Evolutionary conservation across 2,329 filamentous ascomycete species (phyloP).

Genomic region (Monosporascus ibericus): DNA sequence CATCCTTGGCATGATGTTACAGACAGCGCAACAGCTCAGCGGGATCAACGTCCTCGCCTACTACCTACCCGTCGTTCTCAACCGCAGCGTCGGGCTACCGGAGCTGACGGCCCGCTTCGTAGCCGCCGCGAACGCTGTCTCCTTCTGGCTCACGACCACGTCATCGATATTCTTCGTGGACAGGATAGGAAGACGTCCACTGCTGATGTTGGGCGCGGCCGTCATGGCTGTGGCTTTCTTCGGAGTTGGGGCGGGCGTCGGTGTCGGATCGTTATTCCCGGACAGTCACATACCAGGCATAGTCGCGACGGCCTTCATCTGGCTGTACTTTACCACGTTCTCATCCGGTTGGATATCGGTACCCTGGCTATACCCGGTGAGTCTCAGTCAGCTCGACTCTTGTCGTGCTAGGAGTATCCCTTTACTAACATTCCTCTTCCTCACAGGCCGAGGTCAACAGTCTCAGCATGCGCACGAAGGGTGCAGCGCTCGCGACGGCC

Average conservation of each 20-base stretch:
- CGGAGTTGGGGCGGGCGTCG: neutral
- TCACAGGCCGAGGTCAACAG: conserved; percentile 28
- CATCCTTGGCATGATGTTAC: conserved; percentile 1
- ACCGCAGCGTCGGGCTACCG: conserved; percentile 1
- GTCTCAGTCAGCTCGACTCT: neutral
- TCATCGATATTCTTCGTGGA: conserved; percentile 1
- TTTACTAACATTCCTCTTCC: conserved; percentile 2
- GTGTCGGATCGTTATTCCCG: neutral
- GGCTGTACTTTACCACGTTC: conserved; percentile 2
- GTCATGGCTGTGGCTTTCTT: neutral
- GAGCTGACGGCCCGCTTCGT: conserved; percentile 2
- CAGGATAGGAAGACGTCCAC: neutral
- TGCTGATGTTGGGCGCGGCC: conserved; percentile 1
- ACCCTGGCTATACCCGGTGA: conserved; percentile 18
- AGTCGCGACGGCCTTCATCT: conserved; percentile 2
- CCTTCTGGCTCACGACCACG: conserved; percentile 1
- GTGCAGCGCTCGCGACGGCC: conserved; percentile 26
- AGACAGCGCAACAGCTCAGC: conserved; percentile 1
- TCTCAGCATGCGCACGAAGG: conserved; percentile 28
- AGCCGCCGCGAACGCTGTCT: conserved; percentile 1
- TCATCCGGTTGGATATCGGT: conserved; percentile 6
- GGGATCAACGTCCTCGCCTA: conserved; percentile 5
- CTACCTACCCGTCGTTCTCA: conserved; percentile 4
- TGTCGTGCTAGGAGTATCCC: neutral
- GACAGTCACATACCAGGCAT: neutral